phyloP scores from a whole-genome alignment of 2,329 filamentous ascomycete genomes.

The Cladophialophora chaetospira region DNA sequence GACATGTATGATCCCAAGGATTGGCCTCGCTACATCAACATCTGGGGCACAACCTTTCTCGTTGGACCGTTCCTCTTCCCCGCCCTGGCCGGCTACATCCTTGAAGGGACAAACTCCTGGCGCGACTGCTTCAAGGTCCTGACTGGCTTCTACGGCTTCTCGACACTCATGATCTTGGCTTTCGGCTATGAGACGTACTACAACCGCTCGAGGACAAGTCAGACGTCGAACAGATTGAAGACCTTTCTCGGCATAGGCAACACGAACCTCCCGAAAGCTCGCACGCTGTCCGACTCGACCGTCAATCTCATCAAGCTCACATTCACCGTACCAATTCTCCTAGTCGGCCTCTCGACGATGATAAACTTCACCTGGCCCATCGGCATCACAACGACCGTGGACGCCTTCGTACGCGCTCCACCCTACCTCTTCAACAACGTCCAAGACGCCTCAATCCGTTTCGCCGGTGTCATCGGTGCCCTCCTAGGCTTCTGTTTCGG shows the following conservation, averaged over 20 bases:
- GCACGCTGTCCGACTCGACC: constrained; percentile 34
- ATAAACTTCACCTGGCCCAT: constrained; percentile 44
- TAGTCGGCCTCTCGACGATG: constrained; percentile 36
- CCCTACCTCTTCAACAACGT: constrained; percentile 41
- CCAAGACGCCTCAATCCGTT: constrained; percentile 42
- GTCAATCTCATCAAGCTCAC: constrained; percentile 38
- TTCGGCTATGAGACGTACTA: constrained; percentile 41
- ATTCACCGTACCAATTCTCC: constrained; percentile 13
- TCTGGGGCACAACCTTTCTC: constrained; percentile 44
- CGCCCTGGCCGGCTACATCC: constrained; percentile 42
- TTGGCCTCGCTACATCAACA: constrained; percentile 44
- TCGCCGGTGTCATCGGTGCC: constrained; percentile 41
- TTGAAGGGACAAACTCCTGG: constrained; percentile 38
- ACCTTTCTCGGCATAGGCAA: constrained; percentile 40
- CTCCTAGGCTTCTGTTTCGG: constrained; percentile 39
- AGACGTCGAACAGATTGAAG: constrained; percentile 27
- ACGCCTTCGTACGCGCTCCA: constrained; percentile 38
- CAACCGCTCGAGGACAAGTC: constrained; percentile 27
- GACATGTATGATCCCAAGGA: constrained; percentile 41
- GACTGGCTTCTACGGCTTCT: constrained; percentile 41
- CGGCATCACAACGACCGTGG: constrained; percentile 43
- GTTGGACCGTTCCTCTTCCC: constrained; percentile 43
- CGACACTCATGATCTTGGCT: constrained; percentile 38
- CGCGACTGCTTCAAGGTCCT: constrained; percentile 40
- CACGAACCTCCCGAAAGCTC: constrained; percentile 35